Percentiles rank a stretch among this genome's conserved stretches.
Evolutionary conservation across 2,329 filamentous ascomycete genomes (phyloP).

Genomic region (Ceratocystis cubensis): DNA sequence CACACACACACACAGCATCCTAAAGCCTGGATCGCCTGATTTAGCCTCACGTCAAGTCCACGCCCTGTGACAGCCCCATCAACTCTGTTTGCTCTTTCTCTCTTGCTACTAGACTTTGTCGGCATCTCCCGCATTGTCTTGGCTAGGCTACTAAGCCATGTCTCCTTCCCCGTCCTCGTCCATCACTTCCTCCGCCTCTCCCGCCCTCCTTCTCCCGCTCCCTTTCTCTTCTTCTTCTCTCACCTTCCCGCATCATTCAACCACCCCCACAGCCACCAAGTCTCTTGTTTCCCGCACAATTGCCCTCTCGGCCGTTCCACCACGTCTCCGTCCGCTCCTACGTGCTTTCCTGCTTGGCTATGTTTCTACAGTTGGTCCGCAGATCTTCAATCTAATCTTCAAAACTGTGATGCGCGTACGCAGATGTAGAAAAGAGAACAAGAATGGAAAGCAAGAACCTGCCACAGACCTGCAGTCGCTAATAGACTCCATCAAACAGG

Average conservation of each 20-base stretch:
- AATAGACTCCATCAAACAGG: conserved; percentile 23
- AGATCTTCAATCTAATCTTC: conserved; percentile 42
- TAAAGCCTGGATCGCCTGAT: too few species aligned
- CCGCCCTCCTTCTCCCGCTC: neutral
- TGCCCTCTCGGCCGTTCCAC: conserved; percentile 32
- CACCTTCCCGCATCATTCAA: neutral
- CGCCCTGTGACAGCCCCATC: too few species aligned
- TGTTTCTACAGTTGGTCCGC: conserved; percentile 44
- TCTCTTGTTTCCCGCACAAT: conserved; percentile 8
- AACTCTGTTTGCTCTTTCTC: neutral
- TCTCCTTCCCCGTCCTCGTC: conserved; percentile 2
- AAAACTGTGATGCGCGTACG: conserved; percentile 32
- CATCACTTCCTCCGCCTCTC: conserved; percentile 1
- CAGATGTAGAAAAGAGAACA: conserved; percentile 26
- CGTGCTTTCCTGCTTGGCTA: conserved; percentile 51
- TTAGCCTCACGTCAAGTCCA: too few species aligned
- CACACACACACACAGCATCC: neutral
- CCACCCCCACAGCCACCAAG: conserved; percentile 14
- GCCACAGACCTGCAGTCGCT: neutral
- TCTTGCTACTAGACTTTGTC: neutral
- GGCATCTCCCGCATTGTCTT: neutral
- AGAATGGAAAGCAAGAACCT: conserved; percentile 1
- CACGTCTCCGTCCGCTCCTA: conserved; percentile 41
- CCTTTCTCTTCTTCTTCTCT: neutral
- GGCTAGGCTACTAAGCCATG: neutral